Percentiles rank a stretch among this genome's conserved stretches.
These are phyloP conservation scores for Lachnellula hyalina DNA, from an alignment of 2,329 filamentous ascomycete genomes.

Conservation along the genomic window DNA sequence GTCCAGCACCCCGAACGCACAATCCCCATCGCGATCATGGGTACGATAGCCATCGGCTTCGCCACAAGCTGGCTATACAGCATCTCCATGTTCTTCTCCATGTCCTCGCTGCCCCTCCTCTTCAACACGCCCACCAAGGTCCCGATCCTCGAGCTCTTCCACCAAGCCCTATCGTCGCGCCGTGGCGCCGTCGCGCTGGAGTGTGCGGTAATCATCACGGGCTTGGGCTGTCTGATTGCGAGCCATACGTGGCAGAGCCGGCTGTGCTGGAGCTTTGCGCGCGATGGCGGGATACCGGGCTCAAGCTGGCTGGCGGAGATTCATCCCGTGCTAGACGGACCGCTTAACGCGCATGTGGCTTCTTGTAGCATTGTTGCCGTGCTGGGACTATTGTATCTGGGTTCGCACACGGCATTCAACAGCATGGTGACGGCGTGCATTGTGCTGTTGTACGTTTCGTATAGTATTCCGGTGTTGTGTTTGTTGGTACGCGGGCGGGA, in stretches of 20 bases:
- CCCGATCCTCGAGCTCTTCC: slow-evolving; percentile 42
- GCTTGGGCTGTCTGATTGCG: slow-evolving; percentile 45
- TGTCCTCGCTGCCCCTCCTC: slow-evolving; percentile 42
- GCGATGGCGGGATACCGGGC: slow-evolving; percentile 55
- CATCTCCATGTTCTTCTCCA: slow-evolving; percentile 46
- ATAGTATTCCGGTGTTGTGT: slow-evolving; percentile 38
- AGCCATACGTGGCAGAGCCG: slow-evolving; percentile 51
- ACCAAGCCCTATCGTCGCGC: slow-evolving; percentile 43
- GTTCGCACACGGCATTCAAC: slow-evolving; percentile 40
- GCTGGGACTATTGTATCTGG: slow-evolving; percentile 40
- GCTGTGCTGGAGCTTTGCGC: slow-evolving; percentile 53
- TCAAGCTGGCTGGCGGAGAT: slow-evolving; percentile 41
- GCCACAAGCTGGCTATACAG: slow-evolving; percentile 45
- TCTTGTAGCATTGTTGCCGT: slow-evolving; percentile 33
- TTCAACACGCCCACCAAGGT: slow-evolving; percentile 37
- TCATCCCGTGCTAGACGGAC: slow-evolving; percentile 28
- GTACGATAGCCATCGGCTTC: slow-evolving; percentile 46
- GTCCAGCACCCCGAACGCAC: slow-evolving; percentile 38
- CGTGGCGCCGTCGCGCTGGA: slow-evolving; percentile 46
- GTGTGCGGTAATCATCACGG: slow-evolving; percentile 47
- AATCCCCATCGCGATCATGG: slow-evolving; percentile 35
- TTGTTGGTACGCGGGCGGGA: slow-evolving; percentile 36
- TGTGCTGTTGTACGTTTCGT: slow-evolving; percentile 43
- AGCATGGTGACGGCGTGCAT: slow-evolving; percentile 41
- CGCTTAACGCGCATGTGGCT: slow-evolving; percentile 35